Evolutionary conservation across 129 eudicot genomes (phyloP).

Genomic region (Centaurea solstitialis): DNA sequence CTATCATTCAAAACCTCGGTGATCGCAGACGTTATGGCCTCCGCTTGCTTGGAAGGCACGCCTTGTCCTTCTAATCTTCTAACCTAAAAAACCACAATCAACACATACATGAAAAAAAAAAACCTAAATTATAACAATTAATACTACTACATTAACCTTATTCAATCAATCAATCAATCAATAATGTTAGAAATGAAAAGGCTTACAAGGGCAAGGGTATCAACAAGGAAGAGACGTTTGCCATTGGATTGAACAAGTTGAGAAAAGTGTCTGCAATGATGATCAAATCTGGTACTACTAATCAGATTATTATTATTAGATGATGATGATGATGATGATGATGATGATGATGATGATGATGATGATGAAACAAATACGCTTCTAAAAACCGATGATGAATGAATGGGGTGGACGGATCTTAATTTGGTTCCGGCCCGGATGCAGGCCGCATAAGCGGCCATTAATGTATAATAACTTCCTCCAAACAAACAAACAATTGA

Average conservation of each 20-base stretch:
- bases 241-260: slow-evolving; percentile 62
- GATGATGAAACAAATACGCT: too few relatives aligned
- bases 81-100: slow-evolving; percentile 46
- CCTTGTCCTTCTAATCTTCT: slow-evolving; percentile 91
- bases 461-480: not conserved
- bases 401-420: slow-evolving; percentile 36
- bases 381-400: slow-evolving; percentile 5
- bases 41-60: slow-evolving; percentile 87
- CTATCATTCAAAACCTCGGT: slow-evolving; percentile 84
- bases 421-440: slow-evolving; percentile 42
- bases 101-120: not conserved
- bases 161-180: not conserved
- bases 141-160: not conserved
- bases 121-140: not conserved
- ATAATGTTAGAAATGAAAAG: not conserved
- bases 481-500: not conserved
- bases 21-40: slow-evolving; percentile 71
- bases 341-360: slow-evolving; percentile 18
- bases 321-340: slow-evolving; percentile 26
- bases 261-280: slow-evolving; percentile 39
- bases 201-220: slow-evolving; percentile 86
- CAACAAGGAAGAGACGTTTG: slow-evolving; percentile 80
- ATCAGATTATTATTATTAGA: not conserved
- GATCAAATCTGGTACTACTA: slow-evolving; percentile 19
- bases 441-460: slow-evolving; percentile 81